Base-by-base conservation (phyloP, 805 yeast species). In the Debaryomyces hansenii region DNA sequence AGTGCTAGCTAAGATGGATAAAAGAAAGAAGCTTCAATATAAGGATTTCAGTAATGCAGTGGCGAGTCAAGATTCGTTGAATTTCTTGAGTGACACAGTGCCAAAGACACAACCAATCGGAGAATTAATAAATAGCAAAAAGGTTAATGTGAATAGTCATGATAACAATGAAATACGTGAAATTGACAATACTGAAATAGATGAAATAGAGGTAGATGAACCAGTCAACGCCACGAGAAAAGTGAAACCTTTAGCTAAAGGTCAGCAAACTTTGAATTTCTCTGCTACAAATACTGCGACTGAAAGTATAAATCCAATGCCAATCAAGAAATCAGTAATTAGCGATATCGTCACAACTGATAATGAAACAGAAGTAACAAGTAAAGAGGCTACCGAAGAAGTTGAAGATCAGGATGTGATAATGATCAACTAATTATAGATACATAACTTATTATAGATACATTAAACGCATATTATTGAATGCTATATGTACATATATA, bases 1-100 rank as follows among this genome's bases (percentile, higher is more conserved):
- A 5, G 64, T 83, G 46, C 70, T 74, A 18, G 87, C 95, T 28
- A 79, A 82, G 54, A 69, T 82, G 32, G 85, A 81, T 24, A 81
- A 82, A 51, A 69, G 92, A 39, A 84, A 85, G 69, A 84, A 83
- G 53, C 66, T 88, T n/a, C 76, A 73, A 45, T 88, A 88, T 62
- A 74, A 77, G 41, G 95, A 87, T 61, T 79, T 87, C 58, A 79
- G 89, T 32, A 69, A 71, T 36, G 89, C 85, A 1, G 90, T 85
- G 3, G 56, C 72, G 20, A 69, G 72, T 42, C 79, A 77, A 49
- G 89, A 84, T 40, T 77, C 83, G 32, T 70, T 88, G 43, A 67
- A 76, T 31, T 87, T 88, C 60, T 68, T 88, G 48, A 69, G 77
- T 36, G 86, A 83, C 47, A 70, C 88, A 2, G 84, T 87, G 6